Percentiles rank a stretch among this genome's conserved stretches.
Evolutionary conservation across 768 basidiomycete species (phyloP).

Genomic region (Xerocomellus intermedius): DNA sequence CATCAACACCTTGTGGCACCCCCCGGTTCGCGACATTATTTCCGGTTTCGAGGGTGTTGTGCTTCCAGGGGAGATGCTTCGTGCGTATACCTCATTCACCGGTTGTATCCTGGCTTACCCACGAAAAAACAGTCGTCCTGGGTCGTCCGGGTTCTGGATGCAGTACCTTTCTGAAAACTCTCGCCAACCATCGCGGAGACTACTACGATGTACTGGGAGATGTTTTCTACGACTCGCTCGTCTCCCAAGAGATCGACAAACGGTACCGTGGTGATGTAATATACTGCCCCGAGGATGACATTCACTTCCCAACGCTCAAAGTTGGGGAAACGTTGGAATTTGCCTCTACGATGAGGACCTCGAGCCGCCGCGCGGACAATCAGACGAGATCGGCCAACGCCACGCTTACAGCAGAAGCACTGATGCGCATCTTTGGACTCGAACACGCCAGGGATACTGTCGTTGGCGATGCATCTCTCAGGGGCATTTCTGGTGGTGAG

Average conservation of each 20-base stretch:
- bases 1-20: constrained; percentile 50
- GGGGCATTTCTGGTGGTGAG: constrained; percentile 74
- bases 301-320: constrained; percentile 36
- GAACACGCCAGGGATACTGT: constrained; percentile 67
- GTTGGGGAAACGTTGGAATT: constrained; percentile 50
- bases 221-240: constrained; percentile 47
- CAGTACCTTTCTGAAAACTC: constrained; percentile 49
- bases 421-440: constrained; percentile 73
- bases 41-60: constrained; percentile 63
- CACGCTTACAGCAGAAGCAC: constrained; percentile 40
- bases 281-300: constrained; percentile 35
- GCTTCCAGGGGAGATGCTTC: constrained; percentile 71
- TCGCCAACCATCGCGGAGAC: constrained; percentile 44
- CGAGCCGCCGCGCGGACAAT: constrained; percentile 25
- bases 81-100: constrained; percentile 43
- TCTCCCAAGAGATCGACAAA: constrained; percentile 41
- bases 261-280: constrained; percentile 48
- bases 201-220: constrained; percentile 42
- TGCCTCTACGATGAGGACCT: constrained; percentile 50
- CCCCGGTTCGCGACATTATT: constrained; percentile 62
- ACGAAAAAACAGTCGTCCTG: constrained; percentile 57
- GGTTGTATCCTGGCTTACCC: neutral
- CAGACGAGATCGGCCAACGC: constrained; percentile 30
- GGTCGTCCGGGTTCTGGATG: constrained; percentile 75
- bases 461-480: constrained; percentile 74